These are phyloP conservation scores for Fusarium oxysporum DNA, from an alignment of 2,329 filamentous ascomycete species.

Conservation along the genomic window DNA sequence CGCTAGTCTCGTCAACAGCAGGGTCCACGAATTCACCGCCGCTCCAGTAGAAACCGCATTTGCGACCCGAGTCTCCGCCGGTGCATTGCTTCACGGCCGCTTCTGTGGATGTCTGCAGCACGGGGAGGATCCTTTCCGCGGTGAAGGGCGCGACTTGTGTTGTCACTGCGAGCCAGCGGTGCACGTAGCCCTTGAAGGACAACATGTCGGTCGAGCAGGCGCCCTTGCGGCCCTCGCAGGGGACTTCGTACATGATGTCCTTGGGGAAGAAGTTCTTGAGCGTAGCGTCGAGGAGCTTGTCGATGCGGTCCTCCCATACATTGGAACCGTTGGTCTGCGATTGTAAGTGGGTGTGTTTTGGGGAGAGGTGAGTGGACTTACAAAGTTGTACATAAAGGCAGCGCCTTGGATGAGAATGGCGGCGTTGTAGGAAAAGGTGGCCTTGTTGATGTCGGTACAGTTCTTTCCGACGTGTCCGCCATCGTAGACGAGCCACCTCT, in stretches of 20 bases:
- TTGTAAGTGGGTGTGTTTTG: neutral
- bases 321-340: slow-evolving; percentile 62
- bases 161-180: slow-evolving; percentile 72
- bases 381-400: slow-evolving; percentile 76
- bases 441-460: slow-evolving; percentile 70
- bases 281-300: slow-evolving; percentile 65
- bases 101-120: slow-evolving; percentile 67
- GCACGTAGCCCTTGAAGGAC: slow-evolving; percentile 77
- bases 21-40: slow-evolving; percentile 57
- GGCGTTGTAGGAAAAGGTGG: slow-evolving; percentile 76
- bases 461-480: slow-evolving; percentile 68
- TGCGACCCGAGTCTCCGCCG: slow-evolving; percentile 66
- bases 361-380: slow-evolving; percentile 45
- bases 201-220: slow-evolving; percentile 78
- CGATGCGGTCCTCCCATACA: slow-evolving; percentile 67
- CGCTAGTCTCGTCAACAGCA: slow-evolving; percentile 64
- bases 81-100: slow-evolving; percentile 73
- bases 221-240: slow-evolving; percentile 68
- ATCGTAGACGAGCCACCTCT: slow-evolving; percentile 72
- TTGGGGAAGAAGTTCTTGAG: slow-evolving; percentile 66
- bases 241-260: slow-evolving; percentile 72
- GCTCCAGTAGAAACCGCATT: slow-evolving; percentile 75
- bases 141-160: slow-evolving; percentile 73
- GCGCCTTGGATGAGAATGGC: slow-evolving; percentile 71
- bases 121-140: slow-evolving; percentile 64